phyloP scores from a whole-genome alignment of 2,329 filamentous ascomycete species.

The Ophiognomonia clavigignenti-juglandacearum region DNA sequence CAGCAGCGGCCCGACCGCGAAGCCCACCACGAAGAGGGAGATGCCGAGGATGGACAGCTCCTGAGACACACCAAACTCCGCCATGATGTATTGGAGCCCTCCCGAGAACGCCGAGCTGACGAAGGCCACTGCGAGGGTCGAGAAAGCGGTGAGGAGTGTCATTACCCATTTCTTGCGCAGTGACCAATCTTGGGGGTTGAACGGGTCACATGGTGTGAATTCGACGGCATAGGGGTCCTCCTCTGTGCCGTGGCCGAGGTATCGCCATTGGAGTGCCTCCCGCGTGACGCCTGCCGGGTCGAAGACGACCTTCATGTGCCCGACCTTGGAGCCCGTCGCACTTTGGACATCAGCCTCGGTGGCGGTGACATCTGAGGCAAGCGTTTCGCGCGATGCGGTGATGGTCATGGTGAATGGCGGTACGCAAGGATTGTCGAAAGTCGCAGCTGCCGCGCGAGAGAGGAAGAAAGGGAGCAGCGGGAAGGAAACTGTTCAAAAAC shows the following conservation, averaged over 20 bases:
- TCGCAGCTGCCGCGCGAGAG: background rate
- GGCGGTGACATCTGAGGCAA: conserved; percentile 26
- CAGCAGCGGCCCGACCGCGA: conserved; percentile 17
- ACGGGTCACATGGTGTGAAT: conserved; percentile 61
- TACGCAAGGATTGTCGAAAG: background rate
- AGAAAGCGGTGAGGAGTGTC: conserved; percentile 57
- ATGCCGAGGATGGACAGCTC: conserved; percentile 56
- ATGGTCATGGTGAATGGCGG: conserved; percentile 9
- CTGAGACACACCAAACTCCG: conserved; percentile 44
- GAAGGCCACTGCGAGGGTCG: conserved; percentile 66
- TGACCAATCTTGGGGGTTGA: conserved; percentile 61
- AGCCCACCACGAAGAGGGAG: conserved; percentile 27
- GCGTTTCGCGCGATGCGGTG: conserved; percentile 9
- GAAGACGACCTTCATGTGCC: conserved; percentile 49
- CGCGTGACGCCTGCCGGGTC: conserved; percentile 55
- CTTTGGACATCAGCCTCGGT: conserved; percentile 36
- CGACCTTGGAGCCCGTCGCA: conserved; percentile 23
- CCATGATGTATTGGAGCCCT: conserved; percentile 48
- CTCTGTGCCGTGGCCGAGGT: conserved; percentile 57
- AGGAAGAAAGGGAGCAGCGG: background rate
- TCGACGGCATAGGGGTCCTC: conserved; percentile 65
- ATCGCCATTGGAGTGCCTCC: conserved; percentile 50
- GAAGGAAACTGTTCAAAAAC: background rate
- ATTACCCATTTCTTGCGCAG: conserved; percentile 59
- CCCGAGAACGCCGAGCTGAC: conserved; percentile 64